Evolutionary conservation across 2,329 filamentous ascomycete species (phyloP), one percentile per base, ranked within the genome.

Genomic region (Aspergillus pseudoglaucus): DNA sequence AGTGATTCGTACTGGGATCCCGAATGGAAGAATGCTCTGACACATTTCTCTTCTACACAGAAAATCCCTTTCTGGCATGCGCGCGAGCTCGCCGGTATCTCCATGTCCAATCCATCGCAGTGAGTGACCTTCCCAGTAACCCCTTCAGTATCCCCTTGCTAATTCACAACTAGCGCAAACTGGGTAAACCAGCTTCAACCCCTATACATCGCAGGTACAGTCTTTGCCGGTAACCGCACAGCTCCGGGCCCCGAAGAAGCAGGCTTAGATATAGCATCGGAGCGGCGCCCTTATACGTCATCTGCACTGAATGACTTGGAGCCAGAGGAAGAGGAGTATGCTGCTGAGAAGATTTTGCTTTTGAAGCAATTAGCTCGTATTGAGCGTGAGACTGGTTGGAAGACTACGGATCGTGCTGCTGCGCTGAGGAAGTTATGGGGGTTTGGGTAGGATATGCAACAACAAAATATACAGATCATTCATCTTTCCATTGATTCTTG

Each of bases 361-460:
- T 18, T 55, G 18, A 55, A 47, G 27, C 53, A 55, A 9, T 18
- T 55, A n/a, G 45, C 50, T 44, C 45, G 48, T 17, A 53, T 55
- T 41, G 53, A 55, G 47, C 35, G 48, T 14, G 48, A 55, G 25
- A 55, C 50, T 4, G 53, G 53, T 5, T 55, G 53, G 53, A 55
- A 55, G 30, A 55, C 53, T 3, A 45, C 48, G 9, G 48, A 50
- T 23, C 42, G 45, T 18, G 48, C 48, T 15, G 35, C 42, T 32
- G 48, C 47, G 18, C 32, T 50, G 20, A 44, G 48, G 38, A 42
- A 8, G 37, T 37, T 50, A 22, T 50, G 48, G 48, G 48, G 48
- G 9, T 47, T 50, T 45, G 45, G 23, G 4, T 50, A 27, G 45
- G 32, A 37, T 6, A 22, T 4, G 22, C 5, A 22, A n/a, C n/a